Evolutionary conservation across 2,329 filamentous ascomycete species (phyloP).

Genomic region (Leptodontidium sp.): DNA sequence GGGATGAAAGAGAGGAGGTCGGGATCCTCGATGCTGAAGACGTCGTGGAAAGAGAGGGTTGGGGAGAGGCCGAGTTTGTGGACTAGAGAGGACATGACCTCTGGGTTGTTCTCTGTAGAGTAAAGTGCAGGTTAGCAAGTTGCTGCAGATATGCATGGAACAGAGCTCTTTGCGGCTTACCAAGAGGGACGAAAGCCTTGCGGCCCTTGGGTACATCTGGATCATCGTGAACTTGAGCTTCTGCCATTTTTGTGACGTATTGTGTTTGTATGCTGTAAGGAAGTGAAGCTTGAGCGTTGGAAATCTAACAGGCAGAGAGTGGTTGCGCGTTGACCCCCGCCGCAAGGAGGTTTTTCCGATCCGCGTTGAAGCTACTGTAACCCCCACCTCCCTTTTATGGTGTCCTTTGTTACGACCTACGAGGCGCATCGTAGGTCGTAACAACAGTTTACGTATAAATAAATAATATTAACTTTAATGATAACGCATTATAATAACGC

Average conservation of each 20-base stretch:
- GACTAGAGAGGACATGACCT: conserved; percentile 85
- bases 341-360: background rate
- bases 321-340: background rate
- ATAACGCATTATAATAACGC: too few species aligned
- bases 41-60: conserved; percentile 85
- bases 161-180: conserved; percentile 31
- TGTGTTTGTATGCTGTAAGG: background rate
- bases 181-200: conserved; percentile 47
- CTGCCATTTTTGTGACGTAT: conserved; percentile 25
- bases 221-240: conserved; percentile 32
- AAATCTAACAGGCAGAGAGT: background rate
- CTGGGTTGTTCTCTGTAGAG: conserved; percentile 76
- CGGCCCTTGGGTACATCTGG: conserved; percentile 44
- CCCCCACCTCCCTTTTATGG: too few species aligned
- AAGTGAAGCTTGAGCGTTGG: background rate
- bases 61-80: conserved; percentile 83
- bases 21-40: conserved; percentile 89
- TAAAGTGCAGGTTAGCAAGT: conserved; percentile 34
- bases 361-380: background rate
- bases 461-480: too few species aligned
- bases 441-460: too few species aligned
- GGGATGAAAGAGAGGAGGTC: conserved; percentile 89
- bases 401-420: too few species aligned
- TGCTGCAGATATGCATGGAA: background rate
- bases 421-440: too few species aligned